phyloP scores from a whole-genome alignment of 2,329 filamentous ascomycete genomes.

The Hypoxylon sp. region DNA sequence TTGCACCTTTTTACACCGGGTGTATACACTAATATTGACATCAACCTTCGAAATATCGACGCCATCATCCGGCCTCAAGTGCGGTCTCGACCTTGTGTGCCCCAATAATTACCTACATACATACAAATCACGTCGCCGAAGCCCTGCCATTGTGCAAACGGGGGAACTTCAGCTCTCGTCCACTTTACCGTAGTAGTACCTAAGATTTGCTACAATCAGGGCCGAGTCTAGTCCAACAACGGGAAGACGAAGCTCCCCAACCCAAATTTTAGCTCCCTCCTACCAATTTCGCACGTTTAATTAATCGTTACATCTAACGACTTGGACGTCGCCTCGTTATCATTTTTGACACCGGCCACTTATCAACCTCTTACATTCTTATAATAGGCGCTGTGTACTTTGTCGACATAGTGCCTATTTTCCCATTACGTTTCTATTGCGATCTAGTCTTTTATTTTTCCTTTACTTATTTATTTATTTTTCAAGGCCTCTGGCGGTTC shows the following conservation, averaged over 20 bases:
- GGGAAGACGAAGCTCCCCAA: constrained; percentile 35
- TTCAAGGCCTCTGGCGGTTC: constrained; percentile 35
- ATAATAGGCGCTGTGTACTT: constrained; percentile 23
- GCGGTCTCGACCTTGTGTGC: constrained; percentile 41
- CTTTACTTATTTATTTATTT: background rate
- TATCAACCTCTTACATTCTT: constrained; percentile 20
- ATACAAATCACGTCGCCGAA: constrained; percentile 35
- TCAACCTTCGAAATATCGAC: constrained; percentile 40
- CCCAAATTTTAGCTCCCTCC: constrained; percentile 22
- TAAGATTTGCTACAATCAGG: constrained; percentile 30
- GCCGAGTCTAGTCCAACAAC: constrained; percentile 41
- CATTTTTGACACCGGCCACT: constrained; percentile 28
- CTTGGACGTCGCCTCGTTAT: constrained; percentile 27
- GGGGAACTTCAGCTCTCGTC: constrained; percentile 27
- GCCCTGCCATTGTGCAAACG: constrained; percentile 40
- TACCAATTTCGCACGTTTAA: constrained; percentile 33
- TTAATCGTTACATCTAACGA: constrained; percentile 38
- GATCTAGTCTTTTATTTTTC: constrained; percentile 5
- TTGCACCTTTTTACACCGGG: background rate
- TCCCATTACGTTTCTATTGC: constrained; percentile 12
- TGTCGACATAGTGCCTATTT: constrained; percentile 31
- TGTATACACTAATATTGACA: constrained; percentile 35
- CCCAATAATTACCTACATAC: constrained; percentile 35
- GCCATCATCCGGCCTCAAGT: constrained; percentile 32
- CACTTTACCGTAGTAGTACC: constrained; percentile 28